phyloP scores from a whole-genome alignment of 495 filamentous ascomycete genomes.

The Aspergillus indologenus region DNA sequence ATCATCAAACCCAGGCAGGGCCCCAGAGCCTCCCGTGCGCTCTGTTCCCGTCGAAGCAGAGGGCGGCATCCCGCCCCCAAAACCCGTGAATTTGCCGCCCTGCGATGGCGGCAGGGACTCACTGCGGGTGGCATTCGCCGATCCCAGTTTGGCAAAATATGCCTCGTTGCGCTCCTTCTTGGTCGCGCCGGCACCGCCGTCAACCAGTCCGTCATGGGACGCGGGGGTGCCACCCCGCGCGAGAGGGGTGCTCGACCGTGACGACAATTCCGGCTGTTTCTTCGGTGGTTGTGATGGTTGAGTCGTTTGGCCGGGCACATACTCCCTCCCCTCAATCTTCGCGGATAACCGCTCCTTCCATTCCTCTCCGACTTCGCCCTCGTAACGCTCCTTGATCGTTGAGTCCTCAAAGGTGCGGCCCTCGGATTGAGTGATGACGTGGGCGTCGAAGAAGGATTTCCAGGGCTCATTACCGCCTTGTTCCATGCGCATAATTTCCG shows the following conservation, averaged over 20 bases:
- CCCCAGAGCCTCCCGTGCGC: slow-evolving; percentile 27
- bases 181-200: slow-evolving; percentile 20
- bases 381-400: slow-evolving; percentile 77
- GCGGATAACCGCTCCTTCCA: slow-evolving; percentile 87
- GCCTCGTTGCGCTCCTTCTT: slow-evolving; percentile 73
- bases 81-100: slow-evolving; percentile 88
- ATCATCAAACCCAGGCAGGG: slow-evolving; percentile 68
- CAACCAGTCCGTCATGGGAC: slow-evolving; percentile 24
- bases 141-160: slow-evolving; percentile 82
- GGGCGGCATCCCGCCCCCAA: slow-evolving; percentile 66
- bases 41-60: slow-evolving; percentile 27
- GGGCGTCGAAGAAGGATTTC: slow-evolving; percentile 75
- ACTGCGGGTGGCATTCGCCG: slow-evolving; percentile 71
- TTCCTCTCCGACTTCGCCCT: slow-evolving; percentile 84
- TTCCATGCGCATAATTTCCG: slow-evolving; percentile 83
- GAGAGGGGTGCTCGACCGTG: slow-evolving; percentile 35
- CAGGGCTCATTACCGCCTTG: slow-evolving; percentile 83
- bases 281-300: slow-evolving; percentile 21
- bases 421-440: slow-evolving; percentile 58
- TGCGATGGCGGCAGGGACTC: slow-evolving; percentile 76
- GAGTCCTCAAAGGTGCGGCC: slow-evolving; percentile 69
- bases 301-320: slow-evolving; percentile 60
- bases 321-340: slow-evolving; percentile 82
- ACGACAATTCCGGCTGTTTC: slow-evolving; percentile 31
- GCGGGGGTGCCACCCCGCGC: slow-evolving; percentile 35